Percentiles rank a stretch among this genome's conserved stretches.
Conservation (phyloP, 23 red algal species). For the Gracilariopsis chorda region DNA sequence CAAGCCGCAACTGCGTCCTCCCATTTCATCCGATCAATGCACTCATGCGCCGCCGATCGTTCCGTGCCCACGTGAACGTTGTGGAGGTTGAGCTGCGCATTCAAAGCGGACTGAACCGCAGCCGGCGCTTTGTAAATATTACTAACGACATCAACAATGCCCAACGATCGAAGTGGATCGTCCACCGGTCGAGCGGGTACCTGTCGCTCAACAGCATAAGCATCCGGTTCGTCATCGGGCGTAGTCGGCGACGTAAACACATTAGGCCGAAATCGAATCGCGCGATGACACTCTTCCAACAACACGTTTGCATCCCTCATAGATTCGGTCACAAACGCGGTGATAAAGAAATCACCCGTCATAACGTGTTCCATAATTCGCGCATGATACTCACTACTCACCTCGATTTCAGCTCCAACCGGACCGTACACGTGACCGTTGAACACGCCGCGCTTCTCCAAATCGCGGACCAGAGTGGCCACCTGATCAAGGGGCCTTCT, state of each 20-base stretch:
- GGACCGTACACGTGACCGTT: slow-evolving; percentile 66
- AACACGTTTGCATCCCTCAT: slow-evolving; percentile 48
- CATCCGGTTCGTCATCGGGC: slow-evolving; percentile 27
- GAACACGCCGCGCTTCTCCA: slow-evolving; percentile 35
- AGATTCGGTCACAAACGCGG: slow-evolving; percentile 70
- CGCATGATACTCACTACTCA: slow-evolving; percentile 58
- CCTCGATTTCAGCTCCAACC: slow-evolving; percentile 65
- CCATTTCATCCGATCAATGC: slow-evolving; percentile 11
- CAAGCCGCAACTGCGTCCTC: slow-evolving; percentile 22
- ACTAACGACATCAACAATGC: slow-evolving; percentile 48
- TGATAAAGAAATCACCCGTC: slow-evolving; percentile 43
- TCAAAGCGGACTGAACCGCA: slow-evolving; percentile 52
- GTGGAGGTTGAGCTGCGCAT: slow-evolving; percentile 47
- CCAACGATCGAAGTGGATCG: slow-evolving; percentile 29
- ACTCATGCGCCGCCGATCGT: neutral
- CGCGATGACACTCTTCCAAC: slow-evolving; percentile 35
- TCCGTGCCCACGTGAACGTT: slow-evolving; percentile 42
- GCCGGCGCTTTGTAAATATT: slow-evolving; percentile 62
- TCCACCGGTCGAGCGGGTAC: slow-evolving; percentile 28
- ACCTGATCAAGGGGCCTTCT: neutral
- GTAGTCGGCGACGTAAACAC: slow-evolving; percentile 37
- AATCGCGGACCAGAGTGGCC: neutral
- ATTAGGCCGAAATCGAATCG: slow-evolving; percentile 34
- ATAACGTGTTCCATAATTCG: slow-evolving; percentile 60
- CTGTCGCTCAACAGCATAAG: slow-evolving; percentile 33